Conservation (phyloP, 495 filamentous ascomycete species). For the Xylaria sp. region DNA sequence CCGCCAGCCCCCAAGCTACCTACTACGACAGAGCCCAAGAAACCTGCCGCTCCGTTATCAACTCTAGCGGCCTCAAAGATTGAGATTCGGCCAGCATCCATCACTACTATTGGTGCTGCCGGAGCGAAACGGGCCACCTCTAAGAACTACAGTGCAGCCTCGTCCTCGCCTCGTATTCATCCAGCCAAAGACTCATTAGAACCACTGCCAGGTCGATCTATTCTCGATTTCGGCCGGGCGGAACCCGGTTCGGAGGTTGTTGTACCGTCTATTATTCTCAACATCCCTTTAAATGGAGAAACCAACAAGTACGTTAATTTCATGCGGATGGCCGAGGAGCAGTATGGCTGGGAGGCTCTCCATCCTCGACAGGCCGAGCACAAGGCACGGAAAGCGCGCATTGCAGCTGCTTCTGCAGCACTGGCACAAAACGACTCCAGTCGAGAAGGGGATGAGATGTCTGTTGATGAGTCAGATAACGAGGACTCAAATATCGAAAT, state of each 20-base stretch:
- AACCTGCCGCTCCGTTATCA: slow-evolving; percentile 41
- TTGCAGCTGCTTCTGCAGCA: slow-evolving; percentile 82
- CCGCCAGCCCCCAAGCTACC: slow-evolving; percentile 47
- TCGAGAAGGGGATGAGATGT: slow-evolving; percentile 79
- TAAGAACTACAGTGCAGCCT: slow-evolving; percentile 50
- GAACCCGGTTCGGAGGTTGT: slow-evolving; percentile 55
- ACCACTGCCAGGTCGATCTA: slow-evolving; percentile 52
- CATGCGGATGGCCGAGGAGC: slow-evolving; percentile 88
- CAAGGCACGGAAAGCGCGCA: slow-evolving; percentile 76
- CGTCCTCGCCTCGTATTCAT: slow-evolving; percentile 51
- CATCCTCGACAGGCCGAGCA: slow-evolving; percentile 90
- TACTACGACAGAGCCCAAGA: slow-evolving; percentile 43
- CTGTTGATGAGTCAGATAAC: slow-evolving; percentile 68
- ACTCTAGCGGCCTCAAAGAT: slow-evolving; percentile 42
- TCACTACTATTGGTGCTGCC: slow-evolving; percentile 50
- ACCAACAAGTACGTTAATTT: slow-evolving; percentile 94
- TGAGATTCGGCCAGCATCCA: slow-evolving; percentile 44
- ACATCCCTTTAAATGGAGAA: slow-evolving; percentile 79
- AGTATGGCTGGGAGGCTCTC: slow-evolving; percentile 91
- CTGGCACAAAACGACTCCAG: slow-evolving; percentile 76
- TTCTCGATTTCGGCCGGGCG: slow-evolving; percentile 58
- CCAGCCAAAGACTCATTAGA: slow-evolving; percentile 50
- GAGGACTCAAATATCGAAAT: slow-evolving; percentile 80
- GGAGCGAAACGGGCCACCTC: slow-evolving; percentile 42
- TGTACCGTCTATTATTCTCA: slow-evolving; percentile 82